Evolutionary conservation across 192 early-diverging fungal genomes (phyloP).

Genomic region (Coemansia sp.): DNA sequence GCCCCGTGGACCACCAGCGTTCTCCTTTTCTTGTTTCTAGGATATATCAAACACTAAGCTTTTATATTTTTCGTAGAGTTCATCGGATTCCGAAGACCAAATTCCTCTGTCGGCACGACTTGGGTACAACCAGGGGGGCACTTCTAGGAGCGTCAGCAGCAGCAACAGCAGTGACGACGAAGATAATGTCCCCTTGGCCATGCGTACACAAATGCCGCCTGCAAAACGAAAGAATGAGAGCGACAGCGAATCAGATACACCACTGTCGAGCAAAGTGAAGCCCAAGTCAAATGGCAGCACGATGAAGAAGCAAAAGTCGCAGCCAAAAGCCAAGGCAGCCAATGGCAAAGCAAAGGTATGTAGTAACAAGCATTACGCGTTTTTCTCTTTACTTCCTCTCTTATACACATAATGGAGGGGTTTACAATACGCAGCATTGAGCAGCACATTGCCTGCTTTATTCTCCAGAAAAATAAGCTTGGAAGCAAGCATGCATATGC

Average conservation of each 20-base stretch:
- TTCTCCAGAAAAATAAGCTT: no score
- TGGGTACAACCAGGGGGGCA: not conserved
- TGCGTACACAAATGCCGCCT: conserved; percentile 9
- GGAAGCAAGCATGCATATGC: no score
- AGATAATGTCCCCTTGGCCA: conserved; percentile 39
- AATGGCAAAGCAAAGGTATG: conserved; percentile 21
- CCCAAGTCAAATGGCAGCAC: conserved; percentile 12
- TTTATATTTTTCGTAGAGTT: conserved; percentile 21
- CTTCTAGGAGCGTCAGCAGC: conserved; percentile 4
- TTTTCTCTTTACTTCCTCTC: not conserved
- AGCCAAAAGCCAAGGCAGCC: not conserved
- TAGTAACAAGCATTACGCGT: conserved; percentile 1
- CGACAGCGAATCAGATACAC: conserved; percentile 48
- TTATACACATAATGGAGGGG: no score
- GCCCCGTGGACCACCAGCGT: not conserved
- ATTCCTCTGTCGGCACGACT: conserved; percentile 34
- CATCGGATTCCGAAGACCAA: conserved; percentile 49
- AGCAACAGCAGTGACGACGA: conserved; percentile 17
- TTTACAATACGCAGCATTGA: no score
- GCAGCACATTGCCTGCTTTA: no score
- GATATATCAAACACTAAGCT: not conserved
- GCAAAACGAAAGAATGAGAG: conserved; percentile 12
- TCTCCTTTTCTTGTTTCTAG: conserved; percentile 1
- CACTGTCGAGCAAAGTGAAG: conserved; percentile 37
- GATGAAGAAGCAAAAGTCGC: conserved; percentile 10